Base-by-base conservation (phyloP, 176 grass and related monocot genomes). In the Hsuehochloa calcarea region DNA sequence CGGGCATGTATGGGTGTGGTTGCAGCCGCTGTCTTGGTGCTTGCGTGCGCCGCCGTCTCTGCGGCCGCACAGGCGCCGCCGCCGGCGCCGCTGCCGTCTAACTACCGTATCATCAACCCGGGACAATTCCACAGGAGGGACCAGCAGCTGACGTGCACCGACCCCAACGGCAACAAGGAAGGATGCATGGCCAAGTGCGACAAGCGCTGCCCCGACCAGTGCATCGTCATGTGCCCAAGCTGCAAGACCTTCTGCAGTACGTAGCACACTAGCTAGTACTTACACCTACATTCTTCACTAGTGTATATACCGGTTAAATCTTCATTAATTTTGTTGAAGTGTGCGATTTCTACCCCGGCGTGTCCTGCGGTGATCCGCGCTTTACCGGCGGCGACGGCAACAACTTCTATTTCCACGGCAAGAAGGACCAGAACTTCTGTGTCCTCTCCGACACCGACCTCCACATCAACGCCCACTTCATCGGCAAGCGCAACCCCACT, bases 341-440 rank as follows among this genome's bases (percentile, higher is more conserved):
- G 31, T 3, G 31, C 1, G 31, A 34, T 2, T 34, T 34, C 31
- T 34, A 34, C 31, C 31, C 31, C 1, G 31, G 31, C 31, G 31
- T 3, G 1, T 34, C 31, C 3, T 88, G 85, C 58, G 80, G 80
- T 4, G 92, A 94, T 79, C 92, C 92, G 0, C 86, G 86, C 12
- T 91, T 94, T 79, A 91, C 81, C 4, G 92, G 92, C 2, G 92
- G 79, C 6, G 92, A 94, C n/a, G 89, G 89, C 61, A 94, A 94
- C 83, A 86, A 65, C 82, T 94, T 94, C 73, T 91, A 91, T 80
- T 91, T 94, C 75, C 92, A 94, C 5, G 89, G 92, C 16, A 81
- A 74, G 25, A 94, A 87, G 73, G 83, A 82, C 62, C 38, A 73
- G 4, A 37, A 92, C 26, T 92, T 90, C 62, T 87, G 84, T 47